phyloP scores from a whole-genome alignment of 2,329 filamentous ascomycete species.

The Lecanicillium sp. region DNA sequence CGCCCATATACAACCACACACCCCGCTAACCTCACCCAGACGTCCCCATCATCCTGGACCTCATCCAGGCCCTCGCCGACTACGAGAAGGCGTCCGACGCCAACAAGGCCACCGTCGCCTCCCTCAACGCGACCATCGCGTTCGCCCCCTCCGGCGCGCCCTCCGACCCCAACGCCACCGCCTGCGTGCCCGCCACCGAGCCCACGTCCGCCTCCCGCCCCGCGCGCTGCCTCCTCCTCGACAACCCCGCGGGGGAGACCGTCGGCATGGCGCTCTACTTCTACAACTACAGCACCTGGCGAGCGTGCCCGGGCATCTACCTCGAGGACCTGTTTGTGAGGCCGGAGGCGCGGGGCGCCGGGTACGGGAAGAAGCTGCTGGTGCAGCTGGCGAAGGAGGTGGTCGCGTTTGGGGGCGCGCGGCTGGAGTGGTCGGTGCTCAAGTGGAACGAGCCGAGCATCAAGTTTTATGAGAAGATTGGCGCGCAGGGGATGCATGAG shows the following conservation, averaged over 20 bases:
- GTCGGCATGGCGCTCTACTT: constrained; percentile 88
- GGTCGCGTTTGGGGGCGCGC: constrained; percentile 60
- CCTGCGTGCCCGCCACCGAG: constrained; percentile 39
- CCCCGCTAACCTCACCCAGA: constrained; percentile 45
- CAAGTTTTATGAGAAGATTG: constrained; percentile 72
- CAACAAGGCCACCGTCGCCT: constrained; percentile 73
- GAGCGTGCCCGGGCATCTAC: constrained; percentile 79
- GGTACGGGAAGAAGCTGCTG: constrained; percentile 74
- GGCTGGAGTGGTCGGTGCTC: constrained; percentile 85
- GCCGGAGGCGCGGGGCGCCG: constrained; percentile 61
- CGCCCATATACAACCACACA: neutral
- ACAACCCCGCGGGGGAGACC: constrained; percentile 38
- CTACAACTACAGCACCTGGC: constrained; percentile 95
- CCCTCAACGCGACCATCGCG: constrained; percentile 68
- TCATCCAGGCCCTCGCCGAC: constrained; percentile 80
- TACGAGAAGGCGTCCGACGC: constrained; percentile 74
- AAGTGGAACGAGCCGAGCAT: constrained; percentile 93
- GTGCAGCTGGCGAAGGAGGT: constrained; percentile 75
- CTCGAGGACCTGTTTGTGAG: constrained; percentile 90
- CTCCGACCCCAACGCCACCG: constrained; percentile 32
- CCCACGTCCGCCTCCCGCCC: constrained; percentile 52
- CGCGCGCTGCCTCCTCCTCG: constrained; percentile 69
- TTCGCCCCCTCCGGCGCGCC: constrained; percentile 54
- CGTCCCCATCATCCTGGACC: constrained; percentile 68
- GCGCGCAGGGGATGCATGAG: constrained; percentile 60